Conservation (phyloP, 768 basidiomycete species). For the Russula emetica region DNA sequence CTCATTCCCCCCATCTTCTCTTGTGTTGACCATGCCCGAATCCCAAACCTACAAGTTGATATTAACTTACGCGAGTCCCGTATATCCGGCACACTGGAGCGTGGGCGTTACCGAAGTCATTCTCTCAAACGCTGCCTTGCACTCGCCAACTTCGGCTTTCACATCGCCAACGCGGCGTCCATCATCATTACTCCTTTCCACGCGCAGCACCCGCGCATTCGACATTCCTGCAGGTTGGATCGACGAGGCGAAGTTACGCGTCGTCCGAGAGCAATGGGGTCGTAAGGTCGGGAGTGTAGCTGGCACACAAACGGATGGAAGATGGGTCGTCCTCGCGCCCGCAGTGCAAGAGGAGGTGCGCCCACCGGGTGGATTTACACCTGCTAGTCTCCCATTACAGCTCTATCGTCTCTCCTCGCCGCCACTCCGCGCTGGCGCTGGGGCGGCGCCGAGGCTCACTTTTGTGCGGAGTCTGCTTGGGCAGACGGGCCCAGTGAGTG, state of each 20-base stretch:
- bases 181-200: conserved; percentile 45
- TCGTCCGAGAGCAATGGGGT: conserved; percentile 71
- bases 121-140: conserved; percentile 40
- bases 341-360: conserved; percentile 32
- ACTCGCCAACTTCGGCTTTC: conserved; percentile 15
- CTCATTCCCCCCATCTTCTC: conserved; percentile 71
- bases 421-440: conserved; percentile 41
- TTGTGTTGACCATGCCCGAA: conserved; percentile 68
- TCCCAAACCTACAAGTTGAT: conserved; percentile 63
- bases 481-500: conserved; percentile 58
- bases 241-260: conserved; percentile 55
- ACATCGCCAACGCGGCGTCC: conserved; percentile 38
- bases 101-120: conserved; percentile 73
- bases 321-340: conserved; percentile 77
- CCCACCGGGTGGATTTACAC: conserved; percentile 31
- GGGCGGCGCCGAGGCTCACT: conserved; percentile 56
- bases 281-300: conserved; percentile 67
- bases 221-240: conserved; percentile 72
- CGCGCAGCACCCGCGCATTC: conserved; percentile 62
- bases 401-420: conserved; percentile 71
- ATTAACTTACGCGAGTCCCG: conserved; percentile 68
- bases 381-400: conserved; percentile 50
- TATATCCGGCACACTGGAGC: conserved; percentile 79
- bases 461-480: conserved; percentile 73
- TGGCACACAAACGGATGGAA: conserved; percentile 79